Conservation (phyloP, 495 filamentous ascomycete species). For the Neurospora africana region DNA sequence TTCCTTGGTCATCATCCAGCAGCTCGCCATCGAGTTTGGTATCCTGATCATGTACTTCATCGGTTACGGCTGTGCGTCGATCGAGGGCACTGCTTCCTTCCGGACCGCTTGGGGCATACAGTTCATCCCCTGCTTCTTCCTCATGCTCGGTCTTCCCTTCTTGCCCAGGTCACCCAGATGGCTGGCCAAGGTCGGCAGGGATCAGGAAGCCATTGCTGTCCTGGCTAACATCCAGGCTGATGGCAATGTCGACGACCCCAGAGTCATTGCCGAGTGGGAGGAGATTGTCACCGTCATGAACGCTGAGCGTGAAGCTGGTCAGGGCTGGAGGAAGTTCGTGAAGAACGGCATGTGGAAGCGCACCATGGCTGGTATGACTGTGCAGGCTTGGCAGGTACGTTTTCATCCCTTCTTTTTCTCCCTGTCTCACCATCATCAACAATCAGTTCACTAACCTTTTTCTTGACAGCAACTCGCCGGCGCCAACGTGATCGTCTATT, state of each 20-base stretch:
- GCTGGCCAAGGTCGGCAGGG: slow-evolving; percentile 59
- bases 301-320: slow-evolving; percentile 43
- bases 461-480: slow-evolving; percentile 55
- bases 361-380: slow-evolving; percentile 56
- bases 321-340: slow-evolving; percentile 51
- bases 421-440: not conserved
- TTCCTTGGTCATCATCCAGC: slow-evolving; percentile 62
- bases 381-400: slow-evolving; percentile 43
- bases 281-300: slow-evolving; percentile 53
- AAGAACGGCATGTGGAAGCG: slow-evolving; percentile 60
- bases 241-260: slow-evolving; percentile 53
- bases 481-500: slow-evolving; percentile 61
- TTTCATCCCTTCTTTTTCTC: not conserved
- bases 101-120: slow-evolving; percentile 65
- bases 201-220: slow-evolving; percentile 54
- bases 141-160: slow-evolving; percentile 57
- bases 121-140: slow-evolving; percentile 52
- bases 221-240: slow-evolving; percentile 61
- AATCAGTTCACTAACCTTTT: slow-evolving; percentile 20
- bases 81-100: slow-evolving; percentile 52
- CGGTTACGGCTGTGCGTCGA: slow-evolving; percentile 46
- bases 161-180: slow-evolving; percentile 63
- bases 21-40: slow-evolving; percentile 67
- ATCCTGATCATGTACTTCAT: slow-evolving; percentile 40
- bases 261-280: slow-evolving; percentile 62